Conservation (phyloP, 306 rosid species). For the Vachellia pachyceras region DNA sequence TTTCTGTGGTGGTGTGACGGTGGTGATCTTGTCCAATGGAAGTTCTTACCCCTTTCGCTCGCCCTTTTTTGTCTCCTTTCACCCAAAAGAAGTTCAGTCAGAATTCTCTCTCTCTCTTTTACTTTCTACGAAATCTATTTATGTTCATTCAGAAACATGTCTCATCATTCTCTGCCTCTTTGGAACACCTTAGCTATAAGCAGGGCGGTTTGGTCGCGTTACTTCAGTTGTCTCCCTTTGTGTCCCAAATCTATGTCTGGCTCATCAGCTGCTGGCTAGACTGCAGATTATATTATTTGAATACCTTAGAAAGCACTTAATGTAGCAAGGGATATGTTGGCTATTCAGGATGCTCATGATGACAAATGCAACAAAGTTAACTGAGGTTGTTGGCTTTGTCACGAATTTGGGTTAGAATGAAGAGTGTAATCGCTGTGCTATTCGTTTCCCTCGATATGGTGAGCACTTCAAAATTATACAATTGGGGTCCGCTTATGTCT, state of each 20-base stretch:
- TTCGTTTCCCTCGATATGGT: not conserved
- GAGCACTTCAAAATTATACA: not conserved
- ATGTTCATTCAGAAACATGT: constrained; percentile 37
- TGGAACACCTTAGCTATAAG: constrained; percentile 42
- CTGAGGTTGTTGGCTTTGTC: not conserved
- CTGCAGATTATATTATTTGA: constrained; percentile 9
- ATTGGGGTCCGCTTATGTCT: not conserved
- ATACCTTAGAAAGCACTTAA: not conserved
- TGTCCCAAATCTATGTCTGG: constrained; percentile 32
- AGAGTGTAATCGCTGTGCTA: not conserved
- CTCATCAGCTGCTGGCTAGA: constrained; percentile 24
- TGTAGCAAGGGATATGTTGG: not conserved
- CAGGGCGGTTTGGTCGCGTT: constrained; percentile 38
- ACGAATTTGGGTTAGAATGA: too few species aligned
- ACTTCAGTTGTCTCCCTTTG: constrained; percentile 45
- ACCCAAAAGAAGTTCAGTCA: not conserved
- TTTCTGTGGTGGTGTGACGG: too few species aligned
- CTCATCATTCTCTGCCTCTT: constrained; percentile 10
- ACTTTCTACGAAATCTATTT: not conserved
- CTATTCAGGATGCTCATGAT: not conserved
- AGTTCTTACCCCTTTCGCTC: not conserved
- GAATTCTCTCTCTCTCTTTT: not conserved
- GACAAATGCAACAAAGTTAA: not conserved
- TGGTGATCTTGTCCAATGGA: not conserved
- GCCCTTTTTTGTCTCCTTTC: not conserved